A percentile compares a stretch with the other conserved stretches of the same genome.
Conservation (phyloP, 1,284 basidiomycete species). For the Sporisorium exsertum region DNA sequence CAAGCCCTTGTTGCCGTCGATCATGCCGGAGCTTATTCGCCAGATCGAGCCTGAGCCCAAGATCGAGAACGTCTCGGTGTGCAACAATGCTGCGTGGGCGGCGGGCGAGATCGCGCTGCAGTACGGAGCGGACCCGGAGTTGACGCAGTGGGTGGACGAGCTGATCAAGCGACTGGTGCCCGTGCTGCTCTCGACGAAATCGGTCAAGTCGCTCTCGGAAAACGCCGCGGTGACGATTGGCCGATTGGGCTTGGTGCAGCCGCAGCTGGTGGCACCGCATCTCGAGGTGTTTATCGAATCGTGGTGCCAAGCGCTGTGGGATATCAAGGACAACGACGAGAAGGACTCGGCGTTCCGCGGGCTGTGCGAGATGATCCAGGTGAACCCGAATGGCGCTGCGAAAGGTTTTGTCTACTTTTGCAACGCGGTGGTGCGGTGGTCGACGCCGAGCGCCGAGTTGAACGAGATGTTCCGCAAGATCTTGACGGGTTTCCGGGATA, state of each 20-base stretch:
- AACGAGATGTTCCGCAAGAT: slow-evolving; percentile 72
- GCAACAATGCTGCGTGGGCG: slow-evolving; percentile 99
- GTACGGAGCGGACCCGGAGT: slow-evolving; percentile 70
- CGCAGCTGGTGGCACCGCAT: slow-evolving; percentile 86
- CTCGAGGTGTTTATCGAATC: slow-evolving; percentile 89
- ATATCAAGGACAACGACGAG: slow-evolving; percentile 99
- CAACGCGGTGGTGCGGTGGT: slow-evolving; percentile 68
- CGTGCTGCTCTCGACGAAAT: slow-evolving; percentile 88
- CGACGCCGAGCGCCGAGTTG: slow-evolving; percentile 59
- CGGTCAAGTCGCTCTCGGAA: slow-evolving; percentile 92
- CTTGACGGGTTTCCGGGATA: slow-evolving; percentile 84
- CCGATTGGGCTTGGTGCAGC: slow-evolving; percentile 91
- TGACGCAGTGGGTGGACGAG: slow-evolving; percentile 71
- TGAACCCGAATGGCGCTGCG: slow-evolving; percentile 77
- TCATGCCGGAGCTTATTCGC: slow-evolving; percentile 89
- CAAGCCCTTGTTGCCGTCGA: slow-evolving; percentile 79
- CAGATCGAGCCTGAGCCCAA: slow-evolving; percentile 92
- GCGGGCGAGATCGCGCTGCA: slow-evolving; percentile 89
- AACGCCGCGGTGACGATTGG: slow-evolving; percentile 99
- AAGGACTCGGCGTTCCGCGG: slow-evolving; percentile 99
- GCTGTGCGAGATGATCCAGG: slow-evolving; percentile 93
- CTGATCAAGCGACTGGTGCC: slow-evolving; percentile 90
- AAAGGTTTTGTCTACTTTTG: slow-evolving; percentile 68
- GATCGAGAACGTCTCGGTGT: slow-evolving; percentile 91
- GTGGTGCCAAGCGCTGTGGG: slow-evolving; percentile 97